Evolutionary conservation across 305 asterid species (phyloP).

Genomic region (Coffea humblotiana): DNA sequence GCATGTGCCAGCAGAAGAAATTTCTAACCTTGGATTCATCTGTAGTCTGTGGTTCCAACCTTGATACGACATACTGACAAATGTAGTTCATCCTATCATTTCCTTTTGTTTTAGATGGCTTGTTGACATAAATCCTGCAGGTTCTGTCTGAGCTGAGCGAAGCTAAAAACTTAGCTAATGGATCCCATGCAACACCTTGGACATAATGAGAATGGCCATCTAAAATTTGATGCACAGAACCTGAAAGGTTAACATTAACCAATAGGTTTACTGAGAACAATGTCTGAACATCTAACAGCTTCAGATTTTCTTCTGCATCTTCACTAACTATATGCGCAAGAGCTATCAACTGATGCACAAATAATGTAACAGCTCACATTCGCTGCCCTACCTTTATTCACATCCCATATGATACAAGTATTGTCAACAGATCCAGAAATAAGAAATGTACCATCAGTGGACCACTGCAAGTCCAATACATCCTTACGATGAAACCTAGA

Average conservation of each 20-base stretch:
- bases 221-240: slow-evolving; percentile 83
- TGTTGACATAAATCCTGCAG: slow-evolving; percentile 75
- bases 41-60: slow-evolving; percentile 53
- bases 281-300: not conserved
- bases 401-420: slow-evolving; percentile 96
- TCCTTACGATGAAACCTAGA: slow-evolving; percentile 95
- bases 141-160: slow-evolving; percentile 98
- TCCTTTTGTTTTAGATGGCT: slow-evolving; percentile 80
- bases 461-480: slow-evolving; percentile 94
- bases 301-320: not conserved
- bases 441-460: slow-evolving; percentile 73
- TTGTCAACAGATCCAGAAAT: slow-evolving; percentile 97
- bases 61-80: slow-evolving; percentile 82
- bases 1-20: not conserved
- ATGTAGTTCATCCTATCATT: slow-evolving; percentile 66
- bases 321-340: slow-evolving; percentile 81
- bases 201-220: slow-evolving; percentile 95
- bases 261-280: slow-evolving; percentile 1
- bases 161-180: slow-evolving; percentile 80
- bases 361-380: slow-evolving; percentile 24
- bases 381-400: slow-evolving; percentile 55
- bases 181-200: slow-evolving; percentile 99
- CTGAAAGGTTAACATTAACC: slow-evolving; percentile 37
- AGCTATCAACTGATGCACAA: slow-evolving; percentile 84
- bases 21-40: slow-evolving; percentile 85